Evolutionary conservation across 208 protist species (phyloP).

Genomic region (Strigomonas galati): DNA sequence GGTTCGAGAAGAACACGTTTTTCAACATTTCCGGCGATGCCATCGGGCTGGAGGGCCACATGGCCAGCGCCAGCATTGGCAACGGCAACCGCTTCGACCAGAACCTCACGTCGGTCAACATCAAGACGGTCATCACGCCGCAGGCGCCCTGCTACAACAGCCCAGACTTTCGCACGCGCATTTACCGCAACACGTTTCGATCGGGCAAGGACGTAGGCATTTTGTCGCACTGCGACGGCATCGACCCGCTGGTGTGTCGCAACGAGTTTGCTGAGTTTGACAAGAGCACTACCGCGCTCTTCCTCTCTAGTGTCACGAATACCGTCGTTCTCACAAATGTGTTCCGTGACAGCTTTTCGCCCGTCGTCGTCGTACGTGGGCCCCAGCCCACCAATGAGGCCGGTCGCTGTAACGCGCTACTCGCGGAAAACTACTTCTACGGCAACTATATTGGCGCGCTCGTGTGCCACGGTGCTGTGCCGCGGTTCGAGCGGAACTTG

Average conservation of each 20-base stretch:
- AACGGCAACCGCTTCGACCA: slow-evolving; percentile 66
- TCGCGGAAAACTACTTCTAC: slow-evolving; percentile 52
- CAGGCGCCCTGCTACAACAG: background rate
- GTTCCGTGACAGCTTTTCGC: slow-evolving; percentile 54
- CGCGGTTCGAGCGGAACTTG: slow-evolving; percentile 52
- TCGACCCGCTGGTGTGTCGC: slow-evolving; percentile 32
- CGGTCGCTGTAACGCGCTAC: slow-evolving; percentile 2
- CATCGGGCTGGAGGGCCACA: slow-evolving; percentile 61
- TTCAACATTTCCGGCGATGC: slow-evolving; percentile 40
- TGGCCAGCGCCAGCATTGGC: slow-evolving; percentile 60
- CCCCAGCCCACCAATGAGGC: slow-evolving; percentile 13
- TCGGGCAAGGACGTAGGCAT: slow-evolving; percentile 31
- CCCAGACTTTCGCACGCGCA: slow-evolving; percentile 36
- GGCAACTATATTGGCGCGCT: slow-evolving; percentile 76
- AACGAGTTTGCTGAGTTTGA: slow-evolving; percentile 63
- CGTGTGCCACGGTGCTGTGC: slow-evolving; percentile 56
- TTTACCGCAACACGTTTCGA: slow-evolving; percentile 69
- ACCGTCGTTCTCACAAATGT: slow-evolving; percentile 44
- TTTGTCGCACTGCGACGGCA: slow-evolving; percentile 29
- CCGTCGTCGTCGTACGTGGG: slow-evolving; percentile 42
- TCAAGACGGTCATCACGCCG: slow-evolving; percentile 20
- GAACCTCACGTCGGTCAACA: slow-evolving; percentile 38
- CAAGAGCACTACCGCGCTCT: slow-evolving; percentile 37
- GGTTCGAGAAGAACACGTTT: slow-evolving; percentile 62
- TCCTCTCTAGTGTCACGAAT: slow-evolving; percentile 27